Base-by-base conservation (phyloP, 345 rosid species). In the Lepidium didymum region DNA sequence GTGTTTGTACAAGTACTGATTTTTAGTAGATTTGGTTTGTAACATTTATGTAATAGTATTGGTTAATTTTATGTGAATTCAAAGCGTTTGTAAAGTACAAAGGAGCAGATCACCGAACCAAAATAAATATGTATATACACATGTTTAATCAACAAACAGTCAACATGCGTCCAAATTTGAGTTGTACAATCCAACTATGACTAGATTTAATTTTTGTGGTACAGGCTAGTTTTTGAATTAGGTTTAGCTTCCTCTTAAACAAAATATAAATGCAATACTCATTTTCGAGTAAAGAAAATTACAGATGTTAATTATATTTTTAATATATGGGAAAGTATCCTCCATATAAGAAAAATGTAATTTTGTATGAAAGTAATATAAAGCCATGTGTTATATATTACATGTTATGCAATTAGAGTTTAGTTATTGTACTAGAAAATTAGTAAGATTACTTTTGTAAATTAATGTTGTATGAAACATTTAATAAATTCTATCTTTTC, bases 171-270 rank as follows among this genome's bases (percentile, higher is more conserved):
- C 52, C 51, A 40, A 11, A 64, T 40, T 31, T 51, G 65, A 58
- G 41, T 40, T 59, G 64, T 46, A 72, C 71, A 64, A 18, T 64
- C 59, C 61, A 64, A 64, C 65, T 46, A 40, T 72, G 18, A 16
- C 55, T 27, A 25, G 5, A 27, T 3, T 43, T 40, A 4, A 12
- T 10, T 37, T 59, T 34, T 59, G 14, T 58, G 35, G 46, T 59
- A 18, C 19, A 8, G 1, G 1, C 10, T 34, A 51, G 43, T 18
- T 62, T 61, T 61, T 33, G 44, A 61, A 19, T 70, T 18, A 53
- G 19, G 29, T 3, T 47, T 69, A 51, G 6, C 10, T 15, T 53
- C 51, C 29, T 16, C 41, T 27, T 19, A 11, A 3, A 40, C 12
- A 19, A 15, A 52, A 19, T 11, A 50, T 51, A 38, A 6, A 8